Evolutionary conservation across 345 rosid species (phyloP), one percentile per base, ranked within the genome.

Genomic region (Eucalyptus marginata): DNA sequence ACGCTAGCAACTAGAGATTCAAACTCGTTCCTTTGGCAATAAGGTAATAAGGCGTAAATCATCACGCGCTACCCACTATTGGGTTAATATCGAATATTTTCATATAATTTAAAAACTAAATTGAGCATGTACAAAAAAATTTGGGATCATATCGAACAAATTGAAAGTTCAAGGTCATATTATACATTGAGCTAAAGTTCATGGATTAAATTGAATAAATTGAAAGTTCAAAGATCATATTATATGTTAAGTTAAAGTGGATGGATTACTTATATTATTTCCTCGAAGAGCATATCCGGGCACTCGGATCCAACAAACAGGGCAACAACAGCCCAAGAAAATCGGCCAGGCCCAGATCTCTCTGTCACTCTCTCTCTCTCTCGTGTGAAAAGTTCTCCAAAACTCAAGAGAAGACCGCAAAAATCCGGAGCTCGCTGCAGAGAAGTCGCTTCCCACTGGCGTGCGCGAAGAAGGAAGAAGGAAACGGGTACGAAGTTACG

Each of bases 91-190:
- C 5, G 3, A 56, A 56, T 24, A 24, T 22, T 10, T 56, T 56
- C 1, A 22, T 56, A 56, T 56, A 56, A 9, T 0, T 56, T 9
- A 24, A 0, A 25, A 5, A 56, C 0, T 56, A 25, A 10, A 0
- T 56, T 2, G 62, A 56, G 2, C 10, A 56, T 10, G 7, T 25
- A 56, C 6, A 56, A 56, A 24, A 24, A 10, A 24, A 0, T 24
- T 25, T 22, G 2, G 13, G 29, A 56, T 25, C 13, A 56, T 0
- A 56, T 24, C 1, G 3, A 56, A 56, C 1, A 24, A 52, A 22
- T 56, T 24, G 6, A 56, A 24, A 56, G 29, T 24, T 56, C 1
- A 56, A 9, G 6, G 4, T 1, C 13, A 24, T 56, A 56, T 24
- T 56, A 9, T 24, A 56, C 0, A 56, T 10, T 0, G 6, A 56